Evolutionary conservation across 179 eudicot genomes (phyloP), one percentile per base, ranked within the genome.

Genomic region (Spinacia oleracea): DNA sequence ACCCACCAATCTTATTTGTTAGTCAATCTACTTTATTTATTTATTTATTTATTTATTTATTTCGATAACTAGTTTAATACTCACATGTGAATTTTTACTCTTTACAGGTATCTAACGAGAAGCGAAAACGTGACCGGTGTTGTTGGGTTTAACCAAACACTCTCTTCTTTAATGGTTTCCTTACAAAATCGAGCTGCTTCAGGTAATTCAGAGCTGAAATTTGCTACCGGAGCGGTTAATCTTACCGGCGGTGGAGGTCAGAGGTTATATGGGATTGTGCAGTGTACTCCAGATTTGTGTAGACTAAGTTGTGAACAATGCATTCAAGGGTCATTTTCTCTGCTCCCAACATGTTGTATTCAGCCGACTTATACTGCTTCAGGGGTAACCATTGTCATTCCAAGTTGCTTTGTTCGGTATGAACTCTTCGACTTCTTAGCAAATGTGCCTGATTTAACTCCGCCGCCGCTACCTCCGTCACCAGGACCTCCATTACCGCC

Each of bases 221-320:
- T 72, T 78, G 91, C 89, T 4, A 43, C 75, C 0, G 83, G 81
- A n/a, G 31, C 74, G 11, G 73, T 46, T 8, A 75, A 66, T 15
- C 68, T 75, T 21, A 27, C 80, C 0, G 53, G 50, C 5, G 76
- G 58, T 53, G 53, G 50, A 5, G 77, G 63, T 53, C 71, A 72
- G 53, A 77, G 40, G 3, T 18, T 90, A 21, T 87, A 84, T 64
- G 88, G 80, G 3, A 85, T 83, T 43, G 86, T 78, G 20, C 90
- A 91, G 85, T 91, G 93, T 75, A 88, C 85, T 21, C 92, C 92
- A 0, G 88, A 91, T 79, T 53, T 91, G 60, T 63, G 84, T 0
- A 31, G 21, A 16, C 4, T 7, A 1, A 63, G 73, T 38, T 91
- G 95, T 78, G 38, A 38, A 0, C 18, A 15, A 0, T 83, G 85